Evolutionary conservation across 768 basidiomycete species (phyloP).

Genomic region (Leccinum variicolor): DNA sequence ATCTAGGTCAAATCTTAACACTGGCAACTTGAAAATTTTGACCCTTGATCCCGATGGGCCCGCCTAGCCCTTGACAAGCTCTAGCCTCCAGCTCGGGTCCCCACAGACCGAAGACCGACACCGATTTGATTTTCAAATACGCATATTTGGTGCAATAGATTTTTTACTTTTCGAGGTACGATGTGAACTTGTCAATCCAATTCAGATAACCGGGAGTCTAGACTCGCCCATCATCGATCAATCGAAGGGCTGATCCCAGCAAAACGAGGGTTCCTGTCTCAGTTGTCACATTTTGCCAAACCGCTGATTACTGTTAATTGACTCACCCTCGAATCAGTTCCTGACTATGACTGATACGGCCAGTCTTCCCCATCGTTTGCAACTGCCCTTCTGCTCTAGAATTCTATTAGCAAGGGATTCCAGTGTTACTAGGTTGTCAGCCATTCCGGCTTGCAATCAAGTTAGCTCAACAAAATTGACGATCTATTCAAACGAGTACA

Average conservation of each 20-base stretch:
- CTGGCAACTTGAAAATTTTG: background rate
- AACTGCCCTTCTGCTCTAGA: background rate
- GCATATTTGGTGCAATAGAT: background rate
- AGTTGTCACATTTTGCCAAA: background rate
- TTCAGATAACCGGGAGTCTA: background rate
- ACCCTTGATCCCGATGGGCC: background rate
- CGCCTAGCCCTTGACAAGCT: background rate
- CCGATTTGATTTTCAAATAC: conserved; percentile 17
- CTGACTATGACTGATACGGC: background rate
- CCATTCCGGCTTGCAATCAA: background rate
- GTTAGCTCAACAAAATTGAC: background rate
- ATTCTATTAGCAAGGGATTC: background rate
- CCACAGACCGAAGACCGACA: background rate
- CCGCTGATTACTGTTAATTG: background rate
- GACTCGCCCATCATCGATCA: conserved; percentile 12
- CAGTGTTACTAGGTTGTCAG: background rate
- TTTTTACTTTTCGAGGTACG: background rate
- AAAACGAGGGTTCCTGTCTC: conserved; percentile 8
- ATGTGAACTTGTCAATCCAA: background rate
- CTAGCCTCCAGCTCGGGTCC: background rate
- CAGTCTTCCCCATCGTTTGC: background rate
- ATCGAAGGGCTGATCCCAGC: background rate
- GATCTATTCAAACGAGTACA: conserved; percentile 8
- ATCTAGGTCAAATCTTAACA: background rate
- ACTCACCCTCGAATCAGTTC: conserved; percentile 7